phyloP scores from a whole-genome alignment of 2,329 filamentous ascomycete genomes.

The Diaporthe eres region DNA sequence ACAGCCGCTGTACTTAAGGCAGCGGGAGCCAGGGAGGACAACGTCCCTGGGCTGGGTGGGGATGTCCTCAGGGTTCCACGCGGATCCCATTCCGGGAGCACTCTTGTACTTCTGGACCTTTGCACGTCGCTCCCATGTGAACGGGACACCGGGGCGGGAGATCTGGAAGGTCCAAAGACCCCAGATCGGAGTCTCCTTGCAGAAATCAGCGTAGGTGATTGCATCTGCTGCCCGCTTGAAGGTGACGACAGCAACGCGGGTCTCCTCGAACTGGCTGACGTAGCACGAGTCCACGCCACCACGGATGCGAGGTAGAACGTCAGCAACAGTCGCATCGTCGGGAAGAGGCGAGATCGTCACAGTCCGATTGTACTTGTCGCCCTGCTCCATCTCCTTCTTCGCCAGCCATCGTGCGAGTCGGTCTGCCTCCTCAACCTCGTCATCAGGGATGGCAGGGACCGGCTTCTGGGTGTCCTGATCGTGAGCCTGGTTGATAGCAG shows the following conservation, averaged over 20 bases:
- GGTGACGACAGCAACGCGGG: not conserved
- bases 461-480: not conserved
- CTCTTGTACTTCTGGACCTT: not conserved
- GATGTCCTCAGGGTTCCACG: not conserved
- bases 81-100: not conserved
- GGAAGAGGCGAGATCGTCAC: constrained; percentile 5
- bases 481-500: too few relatives aligned
- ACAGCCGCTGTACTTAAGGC: not conserved
- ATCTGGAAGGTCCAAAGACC: not conserved
- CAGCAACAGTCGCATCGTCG: not conserved
- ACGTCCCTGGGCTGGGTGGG: not conserved
- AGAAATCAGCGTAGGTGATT: not conserved
- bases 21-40: not conserved
- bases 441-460: too few relatives aligned
- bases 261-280: not conserved
- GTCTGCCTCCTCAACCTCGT: not conserved
- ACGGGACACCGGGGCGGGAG: not conserved
- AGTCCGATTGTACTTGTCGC: not conserved
- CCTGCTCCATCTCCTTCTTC: not conserved
- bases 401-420: not conserved
- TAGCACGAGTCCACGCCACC: constrained; percentile 15
- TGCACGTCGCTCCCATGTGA: not conserved
- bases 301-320: constrained; percentile 28
- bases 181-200: not conserved
- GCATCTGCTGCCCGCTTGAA: not conserved